Conservation (phyloP, 768 basidiomycete species). For the Boletus tylopilopsis region DNA sequence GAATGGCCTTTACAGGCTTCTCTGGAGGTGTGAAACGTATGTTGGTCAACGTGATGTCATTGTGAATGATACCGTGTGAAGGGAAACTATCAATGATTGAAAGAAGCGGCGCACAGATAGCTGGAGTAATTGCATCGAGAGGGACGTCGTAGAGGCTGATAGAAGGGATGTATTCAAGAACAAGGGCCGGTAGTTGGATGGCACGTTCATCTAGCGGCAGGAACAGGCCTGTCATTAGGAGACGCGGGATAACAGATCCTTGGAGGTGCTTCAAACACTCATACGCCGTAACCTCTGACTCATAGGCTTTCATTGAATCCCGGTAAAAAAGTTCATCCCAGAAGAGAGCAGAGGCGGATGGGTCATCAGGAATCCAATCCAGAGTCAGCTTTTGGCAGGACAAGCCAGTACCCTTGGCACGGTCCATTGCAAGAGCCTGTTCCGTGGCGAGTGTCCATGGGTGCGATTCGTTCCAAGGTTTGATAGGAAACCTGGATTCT, state of each 20-base stretch:
- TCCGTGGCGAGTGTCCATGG: neutral
- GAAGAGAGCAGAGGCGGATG: no score
- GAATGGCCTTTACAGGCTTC: no score
- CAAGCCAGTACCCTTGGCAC: no score
- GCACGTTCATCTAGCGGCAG: conserved; percentile 1
- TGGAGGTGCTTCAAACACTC: neutral
- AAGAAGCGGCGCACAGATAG: neutral
- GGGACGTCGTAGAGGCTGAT: neutral
- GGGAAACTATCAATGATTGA: neutral
- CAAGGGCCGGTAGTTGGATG: neutral
- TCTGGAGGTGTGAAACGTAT: neutral
- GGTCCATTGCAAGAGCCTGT: no score
- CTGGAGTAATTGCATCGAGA: neutral
- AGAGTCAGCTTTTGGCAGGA: no score
- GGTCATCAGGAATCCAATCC: no score
- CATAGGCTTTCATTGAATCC: no score
- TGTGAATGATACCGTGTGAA: neutral
- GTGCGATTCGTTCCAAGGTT: neutral
- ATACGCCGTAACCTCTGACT: no score
- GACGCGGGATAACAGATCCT: neutral
- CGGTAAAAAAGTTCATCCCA: no score
- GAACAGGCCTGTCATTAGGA: neutral
- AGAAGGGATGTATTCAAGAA: conserved; percentile 8
- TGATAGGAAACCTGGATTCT: neutral
- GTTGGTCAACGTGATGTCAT: neutral